Evolutionary conservation across 2,329 filamentous ascomycete species (phyloP).

Genomic region (Colletotrichum sp.): DNA sequence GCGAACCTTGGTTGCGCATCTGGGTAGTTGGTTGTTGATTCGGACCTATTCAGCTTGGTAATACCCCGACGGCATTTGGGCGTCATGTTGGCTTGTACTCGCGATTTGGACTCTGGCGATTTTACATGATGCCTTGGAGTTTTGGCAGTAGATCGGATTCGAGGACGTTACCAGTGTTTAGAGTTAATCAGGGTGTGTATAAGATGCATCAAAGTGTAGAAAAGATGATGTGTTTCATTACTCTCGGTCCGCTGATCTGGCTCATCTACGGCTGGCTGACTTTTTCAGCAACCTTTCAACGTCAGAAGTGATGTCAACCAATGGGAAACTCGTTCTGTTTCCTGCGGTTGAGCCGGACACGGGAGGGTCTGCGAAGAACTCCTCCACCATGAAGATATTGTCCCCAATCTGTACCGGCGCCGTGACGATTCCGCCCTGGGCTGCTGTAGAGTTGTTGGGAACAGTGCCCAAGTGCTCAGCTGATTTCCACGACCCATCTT

Average conservation of each 20-base stretch:
- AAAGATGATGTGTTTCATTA: neutral
- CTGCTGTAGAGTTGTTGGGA: constrained; percentile 22
- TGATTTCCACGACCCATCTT: constrained; percentile 36
- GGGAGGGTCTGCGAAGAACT: constrained; percentile 8
- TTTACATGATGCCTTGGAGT: neutral
- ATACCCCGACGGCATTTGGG: neutral
- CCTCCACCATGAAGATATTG: constrained; percentile 10
- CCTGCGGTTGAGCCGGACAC: constrained; percentile 4
- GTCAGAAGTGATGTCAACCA: constrained; percentile 14
- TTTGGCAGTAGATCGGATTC: neutral
- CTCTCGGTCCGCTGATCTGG: neutral
- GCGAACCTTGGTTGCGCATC: neutral
- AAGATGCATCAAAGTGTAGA: neutral
- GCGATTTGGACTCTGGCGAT: neutral
- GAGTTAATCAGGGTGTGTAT: neutral
- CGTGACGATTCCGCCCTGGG: constrained; percentile 7
- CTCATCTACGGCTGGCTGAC: neutral
- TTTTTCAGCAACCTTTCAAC: neutral
- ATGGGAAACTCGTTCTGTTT: constrained; percentile 8
- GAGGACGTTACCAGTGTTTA: neutral
- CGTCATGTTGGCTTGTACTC: neutral
- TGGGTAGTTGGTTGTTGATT: neutral
- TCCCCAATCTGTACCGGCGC: constrained; percentile 17
- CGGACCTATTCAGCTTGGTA: neutral
- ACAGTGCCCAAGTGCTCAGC: constrained; percentile 40